phyloP scores from a whole-genome alignment of 2,329 filamentous ascomycete species.

The Colletotrichum tabaci region DNA sequence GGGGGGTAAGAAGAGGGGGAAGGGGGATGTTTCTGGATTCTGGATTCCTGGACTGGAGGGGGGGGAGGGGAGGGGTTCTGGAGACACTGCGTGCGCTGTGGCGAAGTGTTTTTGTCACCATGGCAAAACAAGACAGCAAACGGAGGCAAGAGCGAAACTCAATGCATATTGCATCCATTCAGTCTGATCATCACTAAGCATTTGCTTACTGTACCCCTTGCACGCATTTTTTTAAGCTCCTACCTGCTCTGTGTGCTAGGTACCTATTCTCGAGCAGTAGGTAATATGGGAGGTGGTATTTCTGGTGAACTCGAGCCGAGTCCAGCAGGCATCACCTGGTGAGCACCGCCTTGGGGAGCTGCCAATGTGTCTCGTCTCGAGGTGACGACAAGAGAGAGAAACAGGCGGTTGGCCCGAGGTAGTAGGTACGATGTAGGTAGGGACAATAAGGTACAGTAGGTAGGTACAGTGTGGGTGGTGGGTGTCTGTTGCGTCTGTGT shows the following conservation, averaged over 20 bases:
- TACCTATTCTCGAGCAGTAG: too few relatives aligned
- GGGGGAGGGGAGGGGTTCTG: conserved; percentile 13
- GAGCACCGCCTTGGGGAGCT: background rate
- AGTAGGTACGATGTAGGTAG: background rate
- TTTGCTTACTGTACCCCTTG: too few relatives aligned
- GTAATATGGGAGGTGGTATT: background rate
- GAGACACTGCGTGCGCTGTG: background rate
- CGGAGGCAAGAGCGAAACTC: background rate
- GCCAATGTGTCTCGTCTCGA: conserved; percentile 31
- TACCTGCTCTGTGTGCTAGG: too few relatives aligned
- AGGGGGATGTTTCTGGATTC: too few relatives aligned
- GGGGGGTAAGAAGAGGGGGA: background rate
- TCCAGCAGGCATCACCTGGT: conserved; percentile 28
- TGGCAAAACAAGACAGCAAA: background rate
- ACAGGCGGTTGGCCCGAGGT: conserved; percentile 37
- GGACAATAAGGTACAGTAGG: too few relatives aligned
- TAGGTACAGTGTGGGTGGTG: too few relatives aligned
- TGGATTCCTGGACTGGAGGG: background rate
- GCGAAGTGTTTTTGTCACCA: background rate
- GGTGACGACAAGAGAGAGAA: conserved; percentile 13
- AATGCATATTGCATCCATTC: background rate
- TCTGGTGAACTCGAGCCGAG: conserved; percentile 31
- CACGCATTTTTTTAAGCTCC: too few relatives aligned
- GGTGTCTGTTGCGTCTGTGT: background rate
- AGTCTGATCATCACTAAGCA: too few relatives aligned